These are phyloP conservation scores for Fusarium sp. DNA, from an alignment of 2,329 filamentous ascomycete genomes.

Conservation along the genomic window DNA sequence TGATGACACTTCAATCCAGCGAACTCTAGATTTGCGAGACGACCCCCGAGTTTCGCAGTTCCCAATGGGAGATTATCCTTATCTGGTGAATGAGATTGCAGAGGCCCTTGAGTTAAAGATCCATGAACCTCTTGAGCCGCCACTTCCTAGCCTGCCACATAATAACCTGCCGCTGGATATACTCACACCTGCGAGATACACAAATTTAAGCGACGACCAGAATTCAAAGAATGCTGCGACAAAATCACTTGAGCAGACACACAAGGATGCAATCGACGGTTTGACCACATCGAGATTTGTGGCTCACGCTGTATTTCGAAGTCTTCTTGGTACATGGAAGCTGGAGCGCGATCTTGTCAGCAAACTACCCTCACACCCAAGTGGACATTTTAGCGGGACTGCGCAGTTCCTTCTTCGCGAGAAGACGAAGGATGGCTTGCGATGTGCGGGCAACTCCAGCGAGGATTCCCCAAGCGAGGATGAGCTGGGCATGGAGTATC, in stretches of 20 bases:
- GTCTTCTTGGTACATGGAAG: conserved; percentile 77
- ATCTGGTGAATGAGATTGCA: conserved; percentile 78
- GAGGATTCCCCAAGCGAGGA: conserved; percentile 32
- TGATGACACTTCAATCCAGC: conserved; percentile 59
- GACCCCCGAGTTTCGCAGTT: conserved; percentile 74
- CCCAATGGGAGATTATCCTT: conserved; percentile 85
- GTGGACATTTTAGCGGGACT: conserved; percentile 73
- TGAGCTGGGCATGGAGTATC: conserved; percentile 67
- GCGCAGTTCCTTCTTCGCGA: conserved; percentile 73
- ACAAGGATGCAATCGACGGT: conserved; percentile 56
- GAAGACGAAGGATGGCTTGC: conserved; percentile 66
- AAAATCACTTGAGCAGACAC: conserved; percentile 61
- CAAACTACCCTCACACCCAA: conserved; percentile 68
- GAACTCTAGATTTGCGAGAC: conserved; percentile 63
- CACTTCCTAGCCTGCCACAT: conserved; percentile 53
- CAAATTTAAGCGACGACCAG: conserved; percentile 53
- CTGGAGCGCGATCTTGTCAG: conserved; percentile 69
- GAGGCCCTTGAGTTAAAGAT: conserved; percentile 66
- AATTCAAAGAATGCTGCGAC: conserved; percentile 55
- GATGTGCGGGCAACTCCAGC: conserved; percentile 46
- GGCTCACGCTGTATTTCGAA: conserved; percentile 75
- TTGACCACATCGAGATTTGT: conserved; percentile 65
- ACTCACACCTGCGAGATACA: conserved; percentile 68
- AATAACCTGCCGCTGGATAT: conserved; percentile 63
- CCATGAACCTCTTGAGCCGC: conserved; percentile 45